Evolutionary conservation across 2,329 filamentous ascomycete species (phyloP).

Genomic region (Penicillium concentricum): DNA sequence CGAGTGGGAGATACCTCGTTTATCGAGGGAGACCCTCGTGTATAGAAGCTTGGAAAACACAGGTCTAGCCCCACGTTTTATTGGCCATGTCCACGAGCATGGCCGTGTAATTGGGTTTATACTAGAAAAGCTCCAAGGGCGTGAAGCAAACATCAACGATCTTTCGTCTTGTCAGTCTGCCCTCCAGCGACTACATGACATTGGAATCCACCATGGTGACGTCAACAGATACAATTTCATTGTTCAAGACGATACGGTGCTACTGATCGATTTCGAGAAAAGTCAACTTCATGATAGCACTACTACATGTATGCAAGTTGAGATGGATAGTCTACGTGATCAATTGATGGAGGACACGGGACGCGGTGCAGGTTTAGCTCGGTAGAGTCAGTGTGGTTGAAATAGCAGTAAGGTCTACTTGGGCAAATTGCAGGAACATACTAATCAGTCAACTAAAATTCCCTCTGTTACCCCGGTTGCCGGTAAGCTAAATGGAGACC

Average conservation of each 20-base stretch:
- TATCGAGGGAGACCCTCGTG: background rate
- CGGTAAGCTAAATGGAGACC: too few relatives aligned
- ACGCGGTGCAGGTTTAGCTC: background rate
- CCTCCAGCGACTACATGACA: conserved; percentile 1
- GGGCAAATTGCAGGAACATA: background rate
- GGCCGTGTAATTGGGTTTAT: conserved; percentile 6
- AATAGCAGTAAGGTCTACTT: background rate
- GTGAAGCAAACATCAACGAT: background rate
- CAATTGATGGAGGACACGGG: background rate
- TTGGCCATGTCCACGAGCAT: conserved; percentile 7
- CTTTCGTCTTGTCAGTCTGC: background rate
- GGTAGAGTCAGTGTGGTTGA: background rate
- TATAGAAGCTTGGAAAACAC: background rate
- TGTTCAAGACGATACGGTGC: background rate
- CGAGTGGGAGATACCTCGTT: background rate
- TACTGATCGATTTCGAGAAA: conserved; percentile 7
- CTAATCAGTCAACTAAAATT: background rate
- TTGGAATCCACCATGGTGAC: conserved; percentile 7
- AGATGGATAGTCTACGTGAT: background rate
- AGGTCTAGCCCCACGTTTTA: background rate
- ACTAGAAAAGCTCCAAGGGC: conserved; percentile 3
- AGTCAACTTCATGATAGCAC: background rate
- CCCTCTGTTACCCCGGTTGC: too few relatives aligned
- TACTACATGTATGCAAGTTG: background rate
- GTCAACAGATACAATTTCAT: conserved; percentile 9